Evolutionary conservation across 78 protist species (phyloP).

Genomic region (Ministeria vibrans): DNA sequence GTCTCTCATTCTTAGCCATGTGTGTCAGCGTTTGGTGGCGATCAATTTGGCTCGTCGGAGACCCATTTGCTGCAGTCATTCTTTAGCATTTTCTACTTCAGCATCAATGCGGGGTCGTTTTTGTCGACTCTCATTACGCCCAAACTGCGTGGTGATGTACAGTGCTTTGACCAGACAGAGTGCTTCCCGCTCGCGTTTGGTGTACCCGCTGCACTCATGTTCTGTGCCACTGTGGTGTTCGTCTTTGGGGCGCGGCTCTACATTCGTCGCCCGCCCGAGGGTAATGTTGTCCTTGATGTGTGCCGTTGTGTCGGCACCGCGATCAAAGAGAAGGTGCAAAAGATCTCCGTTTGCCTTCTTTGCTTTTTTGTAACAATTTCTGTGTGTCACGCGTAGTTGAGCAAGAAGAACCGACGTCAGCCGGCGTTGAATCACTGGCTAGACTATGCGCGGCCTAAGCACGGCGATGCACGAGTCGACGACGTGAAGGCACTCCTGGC

Average conservation of each 20-base stretch:
- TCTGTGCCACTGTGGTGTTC: slow-evolving; percentile 26
- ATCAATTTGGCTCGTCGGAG: slow-evolving; percentile 43
- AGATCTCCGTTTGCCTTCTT: not conserved
- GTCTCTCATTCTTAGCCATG: not conserved
- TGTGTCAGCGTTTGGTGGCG: slow-evolving; percentile 56
- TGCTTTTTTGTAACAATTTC: no score
- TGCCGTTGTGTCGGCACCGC: not conserved
- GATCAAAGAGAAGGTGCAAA: not conserved
- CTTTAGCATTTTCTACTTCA: slow-evolving; percentile 50
- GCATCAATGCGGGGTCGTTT: slow-evolving; percentile 52
- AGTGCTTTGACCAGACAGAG: no score
- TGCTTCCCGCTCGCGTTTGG: slow-evolving; percentile 57
- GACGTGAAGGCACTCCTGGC: not conserved
- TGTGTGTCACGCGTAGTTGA: no score
- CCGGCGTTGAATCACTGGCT: not conserved
- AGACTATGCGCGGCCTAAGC: not conserved
- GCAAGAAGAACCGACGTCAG: not conserved
- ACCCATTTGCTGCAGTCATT: slow-evolving; percentile 10
- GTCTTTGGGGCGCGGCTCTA: slow-evolving; percentile 24
- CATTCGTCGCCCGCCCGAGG: not conserved
- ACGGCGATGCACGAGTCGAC: not conserved
- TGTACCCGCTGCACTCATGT: slow-evolving; percentile 51
- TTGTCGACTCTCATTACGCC: slow-evolving; percentile 55
- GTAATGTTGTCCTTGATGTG: not conserved
- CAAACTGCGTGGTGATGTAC: slow-evolving; percentile 22